Evolutionary conservation across 108 stramenopile genomes (phyloP).

Genomic region (Cyclotella kingstonii): DNA sequence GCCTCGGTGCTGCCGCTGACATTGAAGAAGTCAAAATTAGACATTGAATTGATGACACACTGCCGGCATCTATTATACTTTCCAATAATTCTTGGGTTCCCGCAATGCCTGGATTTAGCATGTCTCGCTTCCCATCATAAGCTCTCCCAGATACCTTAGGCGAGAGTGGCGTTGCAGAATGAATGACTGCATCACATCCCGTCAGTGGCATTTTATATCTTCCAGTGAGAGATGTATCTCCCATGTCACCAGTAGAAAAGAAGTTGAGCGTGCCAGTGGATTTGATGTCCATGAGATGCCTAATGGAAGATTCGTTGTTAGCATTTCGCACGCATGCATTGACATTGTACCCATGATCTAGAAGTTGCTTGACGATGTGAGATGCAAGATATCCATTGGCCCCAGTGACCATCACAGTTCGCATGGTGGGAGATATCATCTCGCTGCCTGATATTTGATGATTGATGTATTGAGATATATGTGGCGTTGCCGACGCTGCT

Average conservation of each 20-base stretch:
- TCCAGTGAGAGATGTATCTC: constrained; percentile 1
- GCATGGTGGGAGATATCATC: constrained; percentile 5
- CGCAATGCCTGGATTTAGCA: constrained; percentile 30
- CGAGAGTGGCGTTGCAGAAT: constrained; percentile 32
- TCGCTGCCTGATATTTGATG: too few species aligned
- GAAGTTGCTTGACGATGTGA: constrained; percentile 51
- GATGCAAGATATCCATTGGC: constrained; percentile 76
- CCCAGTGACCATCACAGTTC: constrained; percentile 58
- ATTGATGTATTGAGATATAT: too few species aligned
- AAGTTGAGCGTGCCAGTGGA: constrained; percentile 22
- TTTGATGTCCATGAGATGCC: constrained; percentile 21
- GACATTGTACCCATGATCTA: constrained; percentile 30
- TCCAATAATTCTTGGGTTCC: constrained; percentile 27
- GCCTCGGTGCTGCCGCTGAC: constrained; percentile 28
- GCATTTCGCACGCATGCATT: constrained; percentile 44
- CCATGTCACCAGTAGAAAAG: constrained; percentile 43
- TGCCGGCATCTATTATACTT: not conserved
- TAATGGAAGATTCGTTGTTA: constrained; percentile 6
- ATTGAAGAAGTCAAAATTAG: constrained; percentile 28
- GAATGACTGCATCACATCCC: constrained; percentile 34
- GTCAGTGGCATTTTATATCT: constrained; percentile 15
- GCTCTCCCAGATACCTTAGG: constrained; percentile 19
- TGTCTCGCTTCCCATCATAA: constrained; percentile 30
- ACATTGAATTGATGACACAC: constrained; percentile 12
- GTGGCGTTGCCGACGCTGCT: too few species aligned